These are phyloP conservation scores for Aureobasidium sp. DNA, from an alignment of 2,329 filamentous ascomycete species.

Conservation along the genomic window DNA sequence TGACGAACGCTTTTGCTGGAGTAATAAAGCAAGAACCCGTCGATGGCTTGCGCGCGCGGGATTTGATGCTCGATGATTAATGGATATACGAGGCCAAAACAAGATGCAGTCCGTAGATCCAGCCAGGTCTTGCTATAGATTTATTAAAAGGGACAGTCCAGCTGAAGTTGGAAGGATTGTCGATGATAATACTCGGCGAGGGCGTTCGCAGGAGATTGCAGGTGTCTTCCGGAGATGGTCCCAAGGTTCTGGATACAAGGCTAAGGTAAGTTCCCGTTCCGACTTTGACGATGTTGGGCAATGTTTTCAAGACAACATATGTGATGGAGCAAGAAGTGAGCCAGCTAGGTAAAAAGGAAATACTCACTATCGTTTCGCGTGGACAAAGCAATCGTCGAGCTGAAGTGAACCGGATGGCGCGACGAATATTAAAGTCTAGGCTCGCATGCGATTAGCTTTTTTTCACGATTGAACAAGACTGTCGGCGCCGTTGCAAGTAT, in stretches of 20 bases:
- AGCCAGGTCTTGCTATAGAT: constrained; percentile 14
- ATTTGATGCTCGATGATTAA: background rate
- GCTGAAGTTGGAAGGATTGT: constrained; percentile 19
- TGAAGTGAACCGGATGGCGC: constrained; percentile 13
- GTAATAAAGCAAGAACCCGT: constrained; percentile 28
- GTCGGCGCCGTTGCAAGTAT: constrained; percentile 5
- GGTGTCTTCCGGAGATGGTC: constrained; percentile 26
- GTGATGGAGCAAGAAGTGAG: background rate
- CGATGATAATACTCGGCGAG: constrained; percentile 26
- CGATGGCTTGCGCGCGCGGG: constrained; percentile 16
- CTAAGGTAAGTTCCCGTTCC: constrained; percentile 15
- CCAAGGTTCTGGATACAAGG: constrained; percentile 24
- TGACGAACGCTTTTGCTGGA: constrained; percentile 19
- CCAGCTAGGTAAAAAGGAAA: background rate
- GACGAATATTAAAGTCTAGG: constrained; percentile 12
- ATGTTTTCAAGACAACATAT: constrained; percentile 14
- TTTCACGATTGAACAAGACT: background rate
- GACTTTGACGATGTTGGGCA: constrained; percentile 7
- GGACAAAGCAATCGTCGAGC: constrained; percentile 11
- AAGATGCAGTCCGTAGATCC: constrained; percentile 7
- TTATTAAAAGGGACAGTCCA: constrained; percentile 18
- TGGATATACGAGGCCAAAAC: constrained; percentile 7
- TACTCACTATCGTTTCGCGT: constrained; percentile 15
- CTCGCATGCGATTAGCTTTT: constrained; percentile 7
- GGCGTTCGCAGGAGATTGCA: constrained; percentile 34